These are phyloP conservation scores for Ogataea paradorogensis DNA, from an alignment of 805 yeast genomes.

Conservation along the genomic window DNA sequence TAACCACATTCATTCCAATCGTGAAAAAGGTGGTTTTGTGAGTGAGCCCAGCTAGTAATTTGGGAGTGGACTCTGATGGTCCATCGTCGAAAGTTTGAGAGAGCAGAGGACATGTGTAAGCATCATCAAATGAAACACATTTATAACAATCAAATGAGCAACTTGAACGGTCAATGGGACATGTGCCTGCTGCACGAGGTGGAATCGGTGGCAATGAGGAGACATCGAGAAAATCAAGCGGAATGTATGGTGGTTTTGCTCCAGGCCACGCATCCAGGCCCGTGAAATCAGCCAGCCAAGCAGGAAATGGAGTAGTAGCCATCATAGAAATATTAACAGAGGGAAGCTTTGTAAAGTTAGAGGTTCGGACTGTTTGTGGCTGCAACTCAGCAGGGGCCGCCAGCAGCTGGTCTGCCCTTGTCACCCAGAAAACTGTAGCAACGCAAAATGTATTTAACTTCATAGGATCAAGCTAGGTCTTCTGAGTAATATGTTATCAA, in stretches of 20 bases:
- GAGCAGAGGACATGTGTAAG: constrained; percentile 65
- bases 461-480: neutral
- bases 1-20: constrained; percentile 75
- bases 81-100: constrained; percentile 96
- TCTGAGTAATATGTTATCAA: neutral
- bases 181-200: constrained; percentile 54
- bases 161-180: constrained; percentile 48
- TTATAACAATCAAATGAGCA: constrained; percentile 88
- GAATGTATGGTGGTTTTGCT: constrained; percentile 81
- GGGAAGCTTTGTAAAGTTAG: constrained; percentile 15
- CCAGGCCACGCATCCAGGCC: constrained; percentile 84
- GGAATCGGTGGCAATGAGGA: constrained; percentile 46
- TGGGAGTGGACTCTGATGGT: constrained; percentile 71
- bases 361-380: neutral
- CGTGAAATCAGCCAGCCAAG: constrained; percentile 75
- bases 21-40: constrained; percentile 76
- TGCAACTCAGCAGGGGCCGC: constrained; percentile 5
- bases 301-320: constrained; percentile 51
- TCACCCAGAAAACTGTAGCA: neutral
- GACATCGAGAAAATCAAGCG: constrained; percentile 67
- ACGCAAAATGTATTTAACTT: neutral
- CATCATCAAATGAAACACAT: constrained; percentile 75
- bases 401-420: neutral
- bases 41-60: constrained; percentile 51
- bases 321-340: constrained; percentile 24